Evolutionary conservation across 192 early-diverging fungal genomes (phyloP).

Genomic region (Paraglomus occultum): DNA sequence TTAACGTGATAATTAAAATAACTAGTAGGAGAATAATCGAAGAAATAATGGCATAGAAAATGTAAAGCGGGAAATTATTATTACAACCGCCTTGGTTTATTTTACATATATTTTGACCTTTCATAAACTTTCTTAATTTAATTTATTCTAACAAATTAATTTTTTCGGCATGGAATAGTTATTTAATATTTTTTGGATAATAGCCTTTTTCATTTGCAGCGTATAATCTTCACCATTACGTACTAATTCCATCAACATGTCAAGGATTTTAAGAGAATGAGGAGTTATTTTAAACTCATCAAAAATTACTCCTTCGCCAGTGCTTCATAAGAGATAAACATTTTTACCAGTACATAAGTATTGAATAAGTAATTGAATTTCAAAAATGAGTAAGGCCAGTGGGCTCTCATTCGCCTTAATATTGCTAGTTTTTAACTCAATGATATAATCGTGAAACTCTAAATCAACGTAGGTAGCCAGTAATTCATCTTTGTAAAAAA

Average conservation of each 20-base stretch:
- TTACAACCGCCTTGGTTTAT: constrained; percentile 14
- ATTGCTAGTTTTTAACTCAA: constrained; percentile 26
- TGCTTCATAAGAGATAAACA: constrained; percentile 25
- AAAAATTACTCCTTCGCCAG: constrained; percentile 27
- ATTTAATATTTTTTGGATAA: constrained; percentile 13
- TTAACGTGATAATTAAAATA: constrained; percentile 9
- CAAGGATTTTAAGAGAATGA: constrained; percentile 10
- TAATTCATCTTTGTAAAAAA: constrained; percentile 25
- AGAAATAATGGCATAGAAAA: constrained; percentile 16
- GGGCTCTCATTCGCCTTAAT: constrained; percentile 7
- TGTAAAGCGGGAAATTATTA: constrained; percentile 8
- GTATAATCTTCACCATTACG: constrained; percentile 13
- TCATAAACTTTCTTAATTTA: not conserved
- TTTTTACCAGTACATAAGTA: constrained; percentile 27
- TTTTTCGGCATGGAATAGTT: constrained; percentile 1
- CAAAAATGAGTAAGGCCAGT: constrained; percentile 17
- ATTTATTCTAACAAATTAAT: constrained; percentile 13
- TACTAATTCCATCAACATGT: constrained; percentile 11
- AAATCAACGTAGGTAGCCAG: constrained; percentile 28
- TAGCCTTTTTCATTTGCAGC: constrained; percentile 3
- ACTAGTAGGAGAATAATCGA: constrained; percentile 6
- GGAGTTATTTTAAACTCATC: constrained; percentile 11
- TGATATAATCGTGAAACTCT: constrained; percentile 19
- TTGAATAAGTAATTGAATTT: constrained; percentile 27
- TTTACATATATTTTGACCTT: not conserved